Evolutionary conservation across 306 rosid genomes (phyloP).

Genomic region (Rubus parviflorus): DNA sequence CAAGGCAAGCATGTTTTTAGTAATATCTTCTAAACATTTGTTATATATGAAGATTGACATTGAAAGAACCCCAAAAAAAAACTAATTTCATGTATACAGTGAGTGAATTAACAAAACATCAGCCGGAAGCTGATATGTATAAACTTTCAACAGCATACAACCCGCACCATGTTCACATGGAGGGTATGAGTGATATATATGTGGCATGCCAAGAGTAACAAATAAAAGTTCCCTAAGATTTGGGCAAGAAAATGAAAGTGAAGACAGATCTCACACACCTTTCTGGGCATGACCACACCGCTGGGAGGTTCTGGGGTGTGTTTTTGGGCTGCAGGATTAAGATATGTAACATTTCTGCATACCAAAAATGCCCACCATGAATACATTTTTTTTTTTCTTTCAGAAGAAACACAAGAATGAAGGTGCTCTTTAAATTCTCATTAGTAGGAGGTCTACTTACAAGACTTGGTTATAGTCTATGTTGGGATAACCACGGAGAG

Average conservation of each 20-base stretch:
- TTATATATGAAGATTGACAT: too few relatives aligned
- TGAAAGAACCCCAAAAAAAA: not conserved
- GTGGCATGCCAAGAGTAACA: not conserved
- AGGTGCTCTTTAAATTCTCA: constrained; percentile 24
- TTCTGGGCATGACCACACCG: constrained; percentile 68
- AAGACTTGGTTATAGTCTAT: constrained; percentile 64
- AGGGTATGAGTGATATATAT: not conserved
- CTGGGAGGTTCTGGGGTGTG: constrained; percentile 75
- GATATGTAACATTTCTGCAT: constrained; percentile 76
- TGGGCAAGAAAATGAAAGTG: constrained; percentile 15
- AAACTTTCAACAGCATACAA: not conserved
- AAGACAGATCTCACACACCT: constrained; percentile 47
- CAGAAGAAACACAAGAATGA: not conserved
- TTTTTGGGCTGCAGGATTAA: constrained; percentile 50
- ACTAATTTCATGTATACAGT: too few relatives aligned
- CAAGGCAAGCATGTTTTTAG: not conserved
- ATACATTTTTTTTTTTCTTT: not conserved
- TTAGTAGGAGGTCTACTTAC: constrained; percentile 52
- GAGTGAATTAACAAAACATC: not conserved
- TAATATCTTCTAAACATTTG: not conserved
- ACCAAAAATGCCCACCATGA: constrained; percentile 35
- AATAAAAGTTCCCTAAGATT: not conserved
- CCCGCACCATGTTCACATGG: not conserved
- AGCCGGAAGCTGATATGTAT: constrained; percentile 1
- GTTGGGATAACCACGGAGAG: constrained; percentile 65